Evolutionary conservation across 176 grass and related monocot species (phyloP).

Genomic region (Typha latifolia): DNA sequence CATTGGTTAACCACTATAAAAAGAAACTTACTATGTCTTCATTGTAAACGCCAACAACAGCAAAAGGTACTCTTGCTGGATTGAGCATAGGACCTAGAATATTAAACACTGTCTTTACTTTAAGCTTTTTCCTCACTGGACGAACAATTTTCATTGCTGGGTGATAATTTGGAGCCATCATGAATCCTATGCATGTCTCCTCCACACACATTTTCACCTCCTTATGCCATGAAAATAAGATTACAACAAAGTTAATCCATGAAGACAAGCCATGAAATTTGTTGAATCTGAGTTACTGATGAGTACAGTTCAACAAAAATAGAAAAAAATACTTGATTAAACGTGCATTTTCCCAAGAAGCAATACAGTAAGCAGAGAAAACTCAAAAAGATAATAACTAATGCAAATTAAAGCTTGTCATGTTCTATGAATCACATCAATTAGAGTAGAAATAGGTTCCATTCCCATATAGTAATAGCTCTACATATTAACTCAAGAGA

Average conservation of each 20-base stretch:
- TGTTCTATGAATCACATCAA: not conserved
- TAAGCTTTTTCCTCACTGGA: slow-evolving; percentile 79
- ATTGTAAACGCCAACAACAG: slow-evolving; percentile 95
- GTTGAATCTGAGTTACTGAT: too few relatives aligned
- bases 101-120: slow-evolving; percentile 98
- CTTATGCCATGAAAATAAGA: slow-evolving; percentile 30
- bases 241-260: not conserved
- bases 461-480: not conserved
- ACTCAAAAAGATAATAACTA: not conserved
- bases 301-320: too few relatives aligned
- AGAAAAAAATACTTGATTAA: too few relatives aligned
- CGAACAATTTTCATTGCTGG: slow-evolving; percentile 92
- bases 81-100: slow-evolving; percentile 93
- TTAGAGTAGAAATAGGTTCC: not conserved
- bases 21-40: slow-evolving; percentile 81
- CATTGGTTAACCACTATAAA: not conserved
- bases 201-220: slow-evolving; percentile 73
- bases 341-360: too few relatives aligned
- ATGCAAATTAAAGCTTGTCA: not conserved
- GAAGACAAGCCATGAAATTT: too few relatives aligned
- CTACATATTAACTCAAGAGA: not conserved
- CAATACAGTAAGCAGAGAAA: not conserved
- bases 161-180: slow-evolving; percentile 98
- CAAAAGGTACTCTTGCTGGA: slow-evolving; percentile 78
- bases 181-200: slow-evolving; percentile 84